These are phyloP conservation scores for Pythium insidiosum DNA, from an alignment of 352 stramenopile genomes.

Conservation along the genomic window DNA sequence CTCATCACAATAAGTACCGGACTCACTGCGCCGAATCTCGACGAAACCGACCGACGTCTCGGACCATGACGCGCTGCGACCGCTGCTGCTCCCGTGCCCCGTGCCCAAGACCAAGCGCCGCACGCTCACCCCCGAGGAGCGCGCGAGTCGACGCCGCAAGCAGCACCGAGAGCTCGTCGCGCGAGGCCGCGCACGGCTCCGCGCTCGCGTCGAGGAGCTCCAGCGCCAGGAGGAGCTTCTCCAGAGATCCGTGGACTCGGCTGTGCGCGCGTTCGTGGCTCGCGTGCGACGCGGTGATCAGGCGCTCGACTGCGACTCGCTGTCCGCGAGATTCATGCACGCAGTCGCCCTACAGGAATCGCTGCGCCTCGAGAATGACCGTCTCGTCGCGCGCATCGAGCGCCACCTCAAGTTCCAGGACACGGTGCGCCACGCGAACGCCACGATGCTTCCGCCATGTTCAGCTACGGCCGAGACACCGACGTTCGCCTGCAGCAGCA, in stretches of 20 bases:
- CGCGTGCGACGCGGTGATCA: background rate
- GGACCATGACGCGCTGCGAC: too few species aligned
- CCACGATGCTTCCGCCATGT: background rate
- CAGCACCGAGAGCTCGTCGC: too few species aligned
- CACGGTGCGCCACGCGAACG: background rate
- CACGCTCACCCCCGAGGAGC: too few species aligned
- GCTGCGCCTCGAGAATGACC: slow-evolving; percentile 1
- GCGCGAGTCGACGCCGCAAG: too few species aligned
- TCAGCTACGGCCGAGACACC: background rate
- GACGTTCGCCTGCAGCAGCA: too few species aligned
- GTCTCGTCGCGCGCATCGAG: background rate
- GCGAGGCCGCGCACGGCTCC: background rate
- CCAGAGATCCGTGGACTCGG: background rate
- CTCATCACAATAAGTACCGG: too few species aligned
- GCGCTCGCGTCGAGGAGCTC: background rate
- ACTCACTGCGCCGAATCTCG: too few species aligned
- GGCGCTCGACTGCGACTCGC: background rate
- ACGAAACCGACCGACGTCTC: background rate
- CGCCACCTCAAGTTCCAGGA: background rate
- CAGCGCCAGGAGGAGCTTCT: background rate
- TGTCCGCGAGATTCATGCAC: background rate
- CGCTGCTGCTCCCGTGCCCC: too few species aligned
- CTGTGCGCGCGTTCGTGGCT: background rate
- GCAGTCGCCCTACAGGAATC: slow-evolving; percentile 2
- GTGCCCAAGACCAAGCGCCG: background rate